Evolutionary conservation across 441 rosid species (phyloP).

Genomic region (Hura crepitans): DNA sequence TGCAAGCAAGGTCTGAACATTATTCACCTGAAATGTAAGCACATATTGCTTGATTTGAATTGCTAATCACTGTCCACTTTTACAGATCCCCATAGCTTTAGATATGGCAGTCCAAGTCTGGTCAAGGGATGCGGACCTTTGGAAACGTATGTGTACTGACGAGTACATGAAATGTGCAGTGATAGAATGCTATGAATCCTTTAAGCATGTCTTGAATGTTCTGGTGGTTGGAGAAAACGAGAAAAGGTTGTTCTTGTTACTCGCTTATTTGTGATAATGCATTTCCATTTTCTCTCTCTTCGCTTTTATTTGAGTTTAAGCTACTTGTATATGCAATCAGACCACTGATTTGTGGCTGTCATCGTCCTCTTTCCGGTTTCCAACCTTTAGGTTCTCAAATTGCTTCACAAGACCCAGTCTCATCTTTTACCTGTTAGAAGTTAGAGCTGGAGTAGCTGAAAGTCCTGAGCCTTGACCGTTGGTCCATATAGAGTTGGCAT

Average conservation of each 20-base stretch:
- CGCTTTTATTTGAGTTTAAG: constrained; percentile 2
- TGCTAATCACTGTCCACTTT: constrained; percentile 25
- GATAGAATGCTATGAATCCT: constrained; percentile 94
- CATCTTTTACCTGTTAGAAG: too few species aligned
- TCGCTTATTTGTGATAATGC: not conserved
- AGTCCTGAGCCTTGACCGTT: too few species aligned
- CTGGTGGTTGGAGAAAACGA: constrained; percentile 92
- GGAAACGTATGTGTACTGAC: constrained; percentile 96
- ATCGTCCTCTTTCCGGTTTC: not conserved
- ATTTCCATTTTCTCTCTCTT: constrained; percentile 1
- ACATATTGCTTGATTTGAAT: constrained; percentile 8
- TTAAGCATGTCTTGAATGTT: constrained; percentile 72
- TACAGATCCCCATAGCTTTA: constrained; percentile 89
- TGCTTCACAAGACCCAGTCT: too few species aligned
- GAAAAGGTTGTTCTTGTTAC: constrained; percentile 59
- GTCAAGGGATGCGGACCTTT: constrained; percentile 81
- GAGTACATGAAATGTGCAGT: constrained; percentile 99
- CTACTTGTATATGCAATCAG: constrained; percentile 5
- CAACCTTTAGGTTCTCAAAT: not conserved
- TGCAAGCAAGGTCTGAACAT: constrained; percentile 84
- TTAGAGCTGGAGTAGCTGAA: too few species aligned
- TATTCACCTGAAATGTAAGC: constrained; percentile 11
- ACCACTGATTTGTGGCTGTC: not conserved
- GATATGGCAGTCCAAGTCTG: constrained; percentile 95
- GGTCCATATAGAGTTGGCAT: too few species aligned